Evolutionary conservation across 208 protist species (phyloP), one percentile per base, ranked within the genome.

Genomic region (Acanthamoeba sp.): DNA sequence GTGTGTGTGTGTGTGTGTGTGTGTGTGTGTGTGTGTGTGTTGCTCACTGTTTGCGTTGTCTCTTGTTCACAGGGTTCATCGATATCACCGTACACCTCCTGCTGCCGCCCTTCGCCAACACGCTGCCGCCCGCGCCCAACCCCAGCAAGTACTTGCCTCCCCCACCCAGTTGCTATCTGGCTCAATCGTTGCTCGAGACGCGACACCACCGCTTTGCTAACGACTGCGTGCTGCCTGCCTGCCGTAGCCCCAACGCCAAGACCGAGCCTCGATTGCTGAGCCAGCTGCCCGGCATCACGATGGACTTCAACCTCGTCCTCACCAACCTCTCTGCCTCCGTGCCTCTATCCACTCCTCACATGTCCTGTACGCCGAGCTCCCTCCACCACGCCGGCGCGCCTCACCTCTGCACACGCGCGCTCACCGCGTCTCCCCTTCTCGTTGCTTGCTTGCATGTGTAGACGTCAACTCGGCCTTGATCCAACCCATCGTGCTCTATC

Each of bases 401-500:
- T 69, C 59, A 69, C n/a, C n/a, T n/a, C n/a, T n/a, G n/a, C 45
- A 48, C 45, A 2, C 45, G 12, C 45, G 5, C 45, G 45, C 45
- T 0, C 12, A 50, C 12, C 45, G 9, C 45, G 45, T 6, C n/a
- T 62, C 14, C n/a, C 4, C 10, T 20, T 20, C 55, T 10, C 24
- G 55, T n/a, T 50, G 45, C 1, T 1, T 50, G 42, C 3, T 50
- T 50, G 12, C n/a, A n/a, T 50, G 45, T 14, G 5, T 36, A 80
- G 71, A 80, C 10, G 71, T 80, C 71, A 80, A 80, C 38, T 88
- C 80, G 42, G 80, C 80, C 22, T 20, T 88, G 22, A 62, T 62
- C 18, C 80, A 88, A 62, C 80, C 80, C 24, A 88, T 88, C 80
- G 80, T 88, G 32, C 50, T 88, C 42, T 88, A 88, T 34, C 50